Base-by-base conservation (phyloP, 805 yeast species). In the Isabelozyma pseudorhagii region DNA sequence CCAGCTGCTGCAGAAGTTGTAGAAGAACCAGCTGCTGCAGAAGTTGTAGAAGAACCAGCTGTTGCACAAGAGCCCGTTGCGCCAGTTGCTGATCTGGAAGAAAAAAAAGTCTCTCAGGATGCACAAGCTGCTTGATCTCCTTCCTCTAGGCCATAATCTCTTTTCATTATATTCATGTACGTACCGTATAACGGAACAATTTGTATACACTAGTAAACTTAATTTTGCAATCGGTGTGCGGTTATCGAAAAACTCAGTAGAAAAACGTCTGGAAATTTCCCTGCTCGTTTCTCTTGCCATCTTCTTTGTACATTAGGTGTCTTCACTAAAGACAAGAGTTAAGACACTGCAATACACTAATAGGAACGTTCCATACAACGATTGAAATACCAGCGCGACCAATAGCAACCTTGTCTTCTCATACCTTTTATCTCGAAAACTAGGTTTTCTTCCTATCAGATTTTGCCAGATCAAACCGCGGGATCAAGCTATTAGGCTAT, bases 61-160 rank as follows among this genome's bases (percentile, higher is more conserved):
- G 50, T 17, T 11, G 46, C n/a, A 6, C n/a, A 49, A 38, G 40
- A 48, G 10, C 27, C 46, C 6, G 40, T 21, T 15, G 21, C 3
- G 8, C 36, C 36, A 10, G n/a, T 31, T 31, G 36, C 36, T 31
- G 36, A 3, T 31, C 10, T 4, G 8, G 36, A 31, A 31, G 36
- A 13, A 31, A 13, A 31, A 31, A 13, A 13, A 2, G 10, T 8
- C 36, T 5, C 36, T 31, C n/a, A 10, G 5, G n/a, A 31, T 31
- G 36, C 36, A 10, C 10, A 31, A 10, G n/a, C 36, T 31, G 36
- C 4, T 4, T 31, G n/a, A 13, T 31, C n/a, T 31, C 36, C 36
- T 4, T 8, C 7, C n/a, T 13, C 8, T 15, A 15, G 17, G 17
- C 17, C n/a, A 10, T 31, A 31, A 10, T 31, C 36, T 31, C 36